These are phyloP conservation scores for Melampsora occidentalis DNA, from an alignment of 1,284 basidiomycete genomes.

Conservation along the genomic window DNA sequence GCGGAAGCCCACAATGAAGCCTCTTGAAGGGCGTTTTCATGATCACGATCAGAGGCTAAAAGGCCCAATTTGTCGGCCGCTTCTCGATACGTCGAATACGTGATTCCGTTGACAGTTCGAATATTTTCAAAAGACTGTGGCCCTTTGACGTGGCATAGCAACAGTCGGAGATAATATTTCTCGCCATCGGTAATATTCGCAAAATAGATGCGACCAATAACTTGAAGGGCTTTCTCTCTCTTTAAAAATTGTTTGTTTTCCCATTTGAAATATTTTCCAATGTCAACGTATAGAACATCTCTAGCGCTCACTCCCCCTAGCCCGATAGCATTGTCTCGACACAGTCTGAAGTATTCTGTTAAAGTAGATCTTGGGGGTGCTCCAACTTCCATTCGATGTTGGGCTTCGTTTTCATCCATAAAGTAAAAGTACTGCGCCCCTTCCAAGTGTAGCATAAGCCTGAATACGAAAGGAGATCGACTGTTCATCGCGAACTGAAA, in stretches of 20 bases:
- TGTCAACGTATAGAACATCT: conserved; percentile 3
- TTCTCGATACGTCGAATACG: background rate
- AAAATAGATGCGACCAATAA: background rate
- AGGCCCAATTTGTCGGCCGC: background rate
- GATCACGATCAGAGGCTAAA: background rate
- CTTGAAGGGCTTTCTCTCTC: no score
- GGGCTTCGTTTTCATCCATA: no score
- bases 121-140: background rate
- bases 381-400: no score
- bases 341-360: background rate
- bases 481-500: no score
- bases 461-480: no score
- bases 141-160: background rate
- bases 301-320: background rate
- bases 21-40: background rate
- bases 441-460: no score
- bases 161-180: background rate
- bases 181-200: background rate
- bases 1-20: background rate
- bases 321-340: background rate
- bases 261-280: background rate
- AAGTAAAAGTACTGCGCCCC: no score
- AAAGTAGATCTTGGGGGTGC: background rate
- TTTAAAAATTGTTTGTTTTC: no score
- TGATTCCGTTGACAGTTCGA: background rate